Percentiles rank a stretch among this genome's conserved stretches.
Evolutionary conservation across 257 asterid species (phyloP).

Genomic region (Cordia subcordata): DNA sequence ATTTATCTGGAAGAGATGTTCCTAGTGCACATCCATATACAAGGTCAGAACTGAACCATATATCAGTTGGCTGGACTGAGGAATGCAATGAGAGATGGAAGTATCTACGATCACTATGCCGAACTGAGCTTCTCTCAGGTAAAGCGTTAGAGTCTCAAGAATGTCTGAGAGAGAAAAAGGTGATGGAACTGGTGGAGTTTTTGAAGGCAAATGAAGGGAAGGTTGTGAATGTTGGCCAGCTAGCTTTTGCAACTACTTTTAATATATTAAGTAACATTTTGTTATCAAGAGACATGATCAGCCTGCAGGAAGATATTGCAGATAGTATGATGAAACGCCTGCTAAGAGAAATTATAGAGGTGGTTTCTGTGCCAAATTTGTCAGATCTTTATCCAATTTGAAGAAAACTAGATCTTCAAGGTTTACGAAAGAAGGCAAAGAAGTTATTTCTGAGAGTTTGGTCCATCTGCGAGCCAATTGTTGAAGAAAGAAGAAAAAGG

Average conservation of each 20-base stretch:
- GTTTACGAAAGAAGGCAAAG: neutral
- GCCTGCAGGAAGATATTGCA: slow-evolving; percentile 17
- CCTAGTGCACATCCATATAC: slow-evolving; percentile 22
- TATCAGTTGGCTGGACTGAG: slow-evolving; percentile 31
- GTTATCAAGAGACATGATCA: slow-evolving; percentile 23
- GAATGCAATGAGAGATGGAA: slow-evolving; percentile 16
- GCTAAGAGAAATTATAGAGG: slow-evolving; percentile 3
- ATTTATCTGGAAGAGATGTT: slow-evolving; percentile 25
- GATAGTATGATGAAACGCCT: slow-evolving; percentile 14
- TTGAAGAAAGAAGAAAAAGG: slow-evolving; percentile 13
- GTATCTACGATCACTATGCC: slow-evolving; percentile 20
- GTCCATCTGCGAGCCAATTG: slow-evolving; percentile 6
- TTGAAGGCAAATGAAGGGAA: slow-evolving; percentile 25
- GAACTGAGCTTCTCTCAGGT: slow-evolving; percentile 30
- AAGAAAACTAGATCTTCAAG: slow-evolving; percentile 11
- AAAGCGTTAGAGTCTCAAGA: slow-evolving; percentile 25
- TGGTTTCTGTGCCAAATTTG: slow-evolving; percentile 17
- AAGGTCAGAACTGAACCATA: slow-evolving; percentile 9
- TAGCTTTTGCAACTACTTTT: slow-evolving; percentile 25
- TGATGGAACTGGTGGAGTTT: slow-evolving; percentile 23
- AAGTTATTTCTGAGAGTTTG: neutral
- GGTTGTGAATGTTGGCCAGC: slow-evolving; percentile 13
- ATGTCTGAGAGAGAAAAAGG: slow-evolving; percentile 21
- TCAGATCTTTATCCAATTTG: slow-evolving; percentile 19
- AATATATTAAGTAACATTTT: slow-evolving; percentile 30